Conservation (phyloP, 75 land plant species). For the Ceratopteris richardii region DNA sequence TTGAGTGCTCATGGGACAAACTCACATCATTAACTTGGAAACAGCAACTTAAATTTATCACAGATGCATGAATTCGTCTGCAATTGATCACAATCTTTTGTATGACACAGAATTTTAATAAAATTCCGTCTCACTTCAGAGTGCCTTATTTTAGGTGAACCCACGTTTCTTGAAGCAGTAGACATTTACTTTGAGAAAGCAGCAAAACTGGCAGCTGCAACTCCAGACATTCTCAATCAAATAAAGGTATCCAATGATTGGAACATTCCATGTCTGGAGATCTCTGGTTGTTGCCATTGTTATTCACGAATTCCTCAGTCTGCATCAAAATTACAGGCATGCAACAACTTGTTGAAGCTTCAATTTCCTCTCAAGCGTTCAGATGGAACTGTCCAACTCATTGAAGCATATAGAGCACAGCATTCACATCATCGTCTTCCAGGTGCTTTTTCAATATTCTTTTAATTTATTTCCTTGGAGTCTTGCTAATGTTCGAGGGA, state of each 20-base stretch:
- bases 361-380: constrained; percentile 35
- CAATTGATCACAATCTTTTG: too few relatives aligned
- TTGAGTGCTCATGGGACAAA: too few relatives aligned
- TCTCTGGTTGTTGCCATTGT: background rate
- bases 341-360: constrained; percentile 27
- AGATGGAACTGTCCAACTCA: constrained; percentile 29
- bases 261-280: background rate
- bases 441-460: constrained; percentile 14
- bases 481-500: too few relatives aligned
- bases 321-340: constrained; percentile 17
- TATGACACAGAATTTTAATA: too few relatives aligned
- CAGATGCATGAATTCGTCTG: too few relatives aligned
- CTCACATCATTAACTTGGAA: too few relatives aligned
- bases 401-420: constrained; percentile 42
- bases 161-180: constrained; percentile 32
- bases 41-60: too few relatives aligned
- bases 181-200: constrained; percentile 39
- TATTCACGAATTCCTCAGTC: background rate
- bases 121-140: too few relatives aligned
- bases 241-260: constrained; percentile 21
- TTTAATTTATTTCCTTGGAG: too few relatives aligned
- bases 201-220: constrained; percentile 21
- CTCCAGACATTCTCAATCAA: constrained; percentile 30
- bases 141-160: constrained; percentile 21
- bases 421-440: constrained; percentile 40